These are phyloP conservation scores for Cryptosporidium baileyi DNA, from an alignment of 169 alveolate genomes.

Conservation along the genomic window DNA sequence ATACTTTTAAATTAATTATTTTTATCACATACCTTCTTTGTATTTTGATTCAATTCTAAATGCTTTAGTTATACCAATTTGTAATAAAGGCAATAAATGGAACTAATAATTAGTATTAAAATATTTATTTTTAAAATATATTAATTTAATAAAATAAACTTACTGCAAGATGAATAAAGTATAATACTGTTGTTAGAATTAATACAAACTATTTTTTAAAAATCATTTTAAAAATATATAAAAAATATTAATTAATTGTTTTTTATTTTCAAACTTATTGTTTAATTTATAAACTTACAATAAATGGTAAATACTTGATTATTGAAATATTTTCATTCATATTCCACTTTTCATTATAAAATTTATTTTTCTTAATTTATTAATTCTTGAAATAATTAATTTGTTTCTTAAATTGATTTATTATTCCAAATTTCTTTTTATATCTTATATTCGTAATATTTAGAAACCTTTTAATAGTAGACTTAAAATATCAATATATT, in stretches of 20 bases:
- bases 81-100: slow-evolving; percentile 45
- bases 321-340: slow-evolving; percentile 60
- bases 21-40: slow-evolving; percentile 32
- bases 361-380: too few relatives aligned
- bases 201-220: slow-evolving; percentile 15
- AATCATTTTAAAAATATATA: too few relatives aligned
- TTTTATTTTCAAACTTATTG: not conserved
- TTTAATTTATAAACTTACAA: slow-evolving; percentile 3
- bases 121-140: too few relatives aligned
- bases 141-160: not conserved
- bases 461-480: too few relatives aligned
- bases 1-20: not conserved
- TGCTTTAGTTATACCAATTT: slow-evolving; percentile 29
- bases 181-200: slow-evolving; percentile 26
- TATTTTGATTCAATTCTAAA: slow-evolving; percentile 52
- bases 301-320: slow-evolving; percentile 51
- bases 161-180: slow-evolving; percentile 63
- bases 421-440: too few relatives aligned
- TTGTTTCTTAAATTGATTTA: too few relatives aligned
- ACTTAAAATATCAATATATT: too few relatives aligned
- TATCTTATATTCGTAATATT: too few relatives aligned
- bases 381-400: too few relatives aligned
- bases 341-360: slow-evolving; percentile 63
- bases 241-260: not conserved
- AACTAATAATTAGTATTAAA: not conserved